phyloP scores from a whole-genome alignment of 495 filamentous ascomycete species.

The Penicillium coffeae region DNA sequence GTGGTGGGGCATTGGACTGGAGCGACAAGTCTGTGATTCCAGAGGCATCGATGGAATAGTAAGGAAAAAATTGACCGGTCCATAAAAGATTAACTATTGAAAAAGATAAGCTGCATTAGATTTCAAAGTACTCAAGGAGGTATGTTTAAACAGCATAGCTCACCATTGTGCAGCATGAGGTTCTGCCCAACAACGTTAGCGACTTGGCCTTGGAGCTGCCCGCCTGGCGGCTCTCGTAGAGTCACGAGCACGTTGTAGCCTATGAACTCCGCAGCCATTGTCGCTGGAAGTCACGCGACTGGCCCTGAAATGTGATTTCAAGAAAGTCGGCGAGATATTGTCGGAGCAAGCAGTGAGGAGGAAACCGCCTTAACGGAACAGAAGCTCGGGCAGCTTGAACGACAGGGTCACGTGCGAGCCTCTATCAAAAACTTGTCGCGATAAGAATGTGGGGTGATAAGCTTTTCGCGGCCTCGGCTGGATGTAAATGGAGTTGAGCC shows the following conservation, averaged over 20 bases:
- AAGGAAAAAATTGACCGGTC: slow-evolving; percentile 44
- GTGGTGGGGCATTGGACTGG: slow-evolving; percentile 30
- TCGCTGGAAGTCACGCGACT: slow-evolving; percentile 6
- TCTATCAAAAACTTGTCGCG: slow-evolving; percentile 17
- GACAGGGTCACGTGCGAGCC: slow-evolving; percentile 8
- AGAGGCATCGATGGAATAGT: slow-evolving; percentile 51
- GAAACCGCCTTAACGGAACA: neutral
- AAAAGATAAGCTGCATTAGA: slow-evolving; percentile 3
- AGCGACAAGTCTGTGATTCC: slow-evolving; percentile 55
- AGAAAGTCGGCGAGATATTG: slow-evolving; percentile 2
- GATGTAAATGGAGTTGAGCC: too few species aligned
- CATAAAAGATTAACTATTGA: slow-evolving; percentile 44
- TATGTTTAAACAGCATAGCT: slow-evolving; percentile 11
- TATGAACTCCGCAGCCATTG: slow-evolving; percentile 68
- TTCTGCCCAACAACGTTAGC: slow-evolving; percentile 67
- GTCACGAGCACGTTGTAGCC: slow-evolving; percentile 76
- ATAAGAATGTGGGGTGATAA: neutral
- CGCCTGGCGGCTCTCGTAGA: slow-evolving; percentile 61
- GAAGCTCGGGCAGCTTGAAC: slow-evolving; percentile 13
- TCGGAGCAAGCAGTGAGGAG: neutral
- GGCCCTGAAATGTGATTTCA: neutral
- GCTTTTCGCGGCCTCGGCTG: too few species aligned
- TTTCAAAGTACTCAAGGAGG: neutral
- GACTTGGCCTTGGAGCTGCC: slow-evolving; percentile 68
- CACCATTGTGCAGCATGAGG: slow-evolving; percentile 77